Conservation (phyloP, 371 early-diverging fungal genomes). For the Rhizomucor pusillus region DNA sequence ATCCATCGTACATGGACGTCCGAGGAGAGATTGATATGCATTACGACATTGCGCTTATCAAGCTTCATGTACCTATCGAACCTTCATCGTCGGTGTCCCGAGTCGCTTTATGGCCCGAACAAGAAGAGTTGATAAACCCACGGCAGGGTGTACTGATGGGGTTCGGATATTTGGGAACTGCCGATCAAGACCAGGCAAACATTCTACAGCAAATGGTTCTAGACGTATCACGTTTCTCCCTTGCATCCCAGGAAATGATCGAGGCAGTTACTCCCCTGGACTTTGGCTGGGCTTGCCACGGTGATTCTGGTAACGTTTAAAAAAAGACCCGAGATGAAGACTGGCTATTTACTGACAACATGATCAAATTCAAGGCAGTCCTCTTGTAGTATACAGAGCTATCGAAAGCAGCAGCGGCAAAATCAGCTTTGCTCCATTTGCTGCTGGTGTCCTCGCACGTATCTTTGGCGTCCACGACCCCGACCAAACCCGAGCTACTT, state of each 20-base stretch:
- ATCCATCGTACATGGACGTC: conserved; percentile 27
- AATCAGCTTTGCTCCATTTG: conserved; percentile 18
- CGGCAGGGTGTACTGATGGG: conserved; percentile 22
- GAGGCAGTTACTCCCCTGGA: conserved; percentile 24
- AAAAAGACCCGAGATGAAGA: background rate
- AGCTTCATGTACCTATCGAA: conserved; percentile 22
- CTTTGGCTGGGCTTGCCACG: conserved; percentile 34
- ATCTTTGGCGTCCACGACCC: conserved; percentile 42
- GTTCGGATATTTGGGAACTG: conserved; percentile 24
- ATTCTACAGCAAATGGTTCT: conserved; percentile 21
- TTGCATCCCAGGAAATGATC: conserved; percentile 13
- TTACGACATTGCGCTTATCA: conserved; percentile 40
- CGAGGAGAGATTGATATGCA: conserved; percentile 22
- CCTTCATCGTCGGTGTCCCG: conserved; percentile 18
- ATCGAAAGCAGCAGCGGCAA: background rate
- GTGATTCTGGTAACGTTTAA: conserved; percentile 32
- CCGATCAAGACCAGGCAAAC: conserved; percentile 18
- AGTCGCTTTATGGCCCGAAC: conserved; percentile 32
- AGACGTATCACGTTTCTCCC: conserved; percentile 20
- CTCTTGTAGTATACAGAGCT: conserved; percentile 16
- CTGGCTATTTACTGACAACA: background rate
- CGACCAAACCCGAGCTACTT: conserved; percentile 18
- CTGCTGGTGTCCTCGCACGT: conserved; percentile 27
- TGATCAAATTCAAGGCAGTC: too few relatives aligned
- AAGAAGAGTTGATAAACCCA: background rate